Base-by-base conservation (phyloP, 1,139 yeast species). In the Wickerhamomyces sp. region DNA sequence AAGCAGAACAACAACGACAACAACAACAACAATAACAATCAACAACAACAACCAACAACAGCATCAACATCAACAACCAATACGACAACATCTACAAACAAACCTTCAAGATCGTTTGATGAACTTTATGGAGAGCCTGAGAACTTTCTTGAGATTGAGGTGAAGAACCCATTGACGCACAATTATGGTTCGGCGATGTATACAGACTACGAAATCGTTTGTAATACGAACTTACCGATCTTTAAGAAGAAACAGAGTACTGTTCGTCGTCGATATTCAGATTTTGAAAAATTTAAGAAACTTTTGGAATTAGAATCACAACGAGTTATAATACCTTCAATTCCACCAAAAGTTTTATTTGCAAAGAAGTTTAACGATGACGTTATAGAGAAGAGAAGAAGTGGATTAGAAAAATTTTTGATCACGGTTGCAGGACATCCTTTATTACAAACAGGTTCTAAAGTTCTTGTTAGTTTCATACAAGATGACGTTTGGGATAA, bases 61-160 rank as follows among this genome's bases (percentile, higher is more conserved):
- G 20, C 32, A 14, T 16, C 28, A 11, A 12, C 26, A 14, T 4
- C 32, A 24, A 21, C n/a, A 14, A 6, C 17, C 27, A 14, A 33
- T 21, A 18, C 24, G 32, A 13, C 23, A 28, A 20, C 31, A 25
- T 19, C 32, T 37, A 18, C 25, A 23, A 18, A 39, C 26, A 41
- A 41, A 19, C 38, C 39, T 12, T n/a, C n/a, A n/a, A 94, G 84
- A 56, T 72, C 87, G 9, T 80, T 79, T 57, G 85, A 76, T 46
- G 95, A 87, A 52, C 72, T 85, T 30, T 91, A 91, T 52, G 95
- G 94, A 1, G 95, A 85, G 48, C 97, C 97, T 0, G 98, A 91
- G 59, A 87, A 88, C 61, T 87, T 88, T 53, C 69, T 91, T 30
- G 98, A 91, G 59, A 80, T 93, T 26, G 97, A 89, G 58, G 95